Conservation (phyloP, 2,329 filamentous ascomycete species). For the Penicillium freii region DNA sequence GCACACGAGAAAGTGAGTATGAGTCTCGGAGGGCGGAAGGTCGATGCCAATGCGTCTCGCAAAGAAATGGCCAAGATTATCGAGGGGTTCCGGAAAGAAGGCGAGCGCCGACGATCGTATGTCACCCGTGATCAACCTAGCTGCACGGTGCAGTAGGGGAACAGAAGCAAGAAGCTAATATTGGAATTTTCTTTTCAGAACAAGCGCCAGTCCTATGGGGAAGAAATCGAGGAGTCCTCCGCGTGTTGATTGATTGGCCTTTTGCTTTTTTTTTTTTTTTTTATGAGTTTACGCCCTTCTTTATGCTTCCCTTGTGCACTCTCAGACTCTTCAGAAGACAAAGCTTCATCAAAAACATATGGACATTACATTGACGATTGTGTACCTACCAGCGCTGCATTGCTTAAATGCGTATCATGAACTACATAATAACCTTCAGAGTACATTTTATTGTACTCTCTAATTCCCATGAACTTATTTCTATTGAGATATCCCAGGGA, state of each 20-base stretch:
- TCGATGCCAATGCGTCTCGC: conserved; percentile 75
- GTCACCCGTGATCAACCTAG: conserved; percentile 36
- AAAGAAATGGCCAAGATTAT: conserved; percentile 93
- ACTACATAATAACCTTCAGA: neutral
- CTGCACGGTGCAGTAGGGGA: neutral
- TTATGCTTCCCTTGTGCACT: conserved; percentile 13
- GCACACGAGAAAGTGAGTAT: conserved; percentile 86
- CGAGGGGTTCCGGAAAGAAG: conserved; percentile 81
- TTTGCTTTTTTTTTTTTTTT: neutral
- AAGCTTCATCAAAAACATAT: neutral
- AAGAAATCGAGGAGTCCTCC: conserved; percentile 27
- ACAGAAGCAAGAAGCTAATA: neutral
- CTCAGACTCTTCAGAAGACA: conserved; percentile 3
- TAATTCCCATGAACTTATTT: too few relatives aligned
- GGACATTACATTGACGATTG: neutral
- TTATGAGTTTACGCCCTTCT: conserved; percentile 17
- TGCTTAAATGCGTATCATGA: neutral
- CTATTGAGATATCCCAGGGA: neutral
- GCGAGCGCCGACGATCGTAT: conserved; percentile 77
- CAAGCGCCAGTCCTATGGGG: conserved; percentile 24
- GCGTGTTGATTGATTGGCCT: conserved; percentile 20
- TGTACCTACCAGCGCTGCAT: conserved; percentile 10
- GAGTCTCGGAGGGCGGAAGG: conserved; percentile 81
- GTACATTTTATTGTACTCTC: too few relatives aligned
- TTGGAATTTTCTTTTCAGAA: conserved; percentile 6